These are phyloP conservation scores for Candolleomyces efflorescens DNA, from an alignment of 768 basidiomycete genomes.

Conservation along the genomic window DNA sequence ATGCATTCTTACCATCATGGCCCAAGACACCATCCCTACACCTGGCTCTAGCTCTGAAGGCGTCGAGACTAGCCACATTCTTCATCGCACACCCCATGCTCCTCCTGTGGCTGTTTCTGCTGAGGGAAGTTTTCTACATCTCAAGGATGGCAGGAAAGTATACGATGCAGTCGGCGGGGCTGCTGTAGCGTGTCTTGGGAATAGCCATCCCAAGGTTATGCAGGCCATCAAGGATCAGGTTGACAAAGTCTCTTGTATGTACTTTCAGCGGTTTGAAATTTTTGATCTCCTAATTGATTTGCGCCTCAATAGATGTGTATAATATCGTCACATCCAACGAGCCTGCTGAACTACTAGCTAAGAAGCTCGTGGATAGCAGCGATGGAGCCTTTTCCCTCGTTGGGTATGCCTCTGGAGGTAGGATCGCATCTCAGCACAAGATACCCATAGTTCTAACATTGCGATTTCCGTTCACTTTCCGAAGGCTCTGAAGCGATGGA, in stretches of 20 bases:
- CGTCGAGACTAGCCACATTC: constrained; percentile 27
- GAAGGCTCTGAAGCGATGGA: constrained; percentile 90
- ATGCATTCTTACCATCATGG: neutral
- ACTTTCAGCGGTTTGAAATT: neutral
- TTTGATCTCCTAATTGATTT: too few species aligned
- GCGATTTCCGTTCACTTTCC: neutral
- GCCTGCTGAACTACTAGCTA: constrained; percentile 78
- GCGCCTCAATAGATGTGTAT: constrained; percentile 60
- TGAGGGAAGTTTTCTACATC: constrained; percentile 66
- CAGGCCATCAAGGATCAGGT: constrained; percentile 77
- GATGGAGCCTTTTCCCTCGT: constrained; percentile 70
- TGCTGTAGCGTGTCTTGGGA: constrained; percentile 77
- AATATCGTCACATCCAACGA: constrained; percentile 80
- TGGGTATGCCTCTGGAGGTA: constrained; percentile 76
- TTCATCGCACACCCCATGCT: constrained; percentile 70
- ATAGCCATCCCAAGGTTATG: constrained; percentile 65
- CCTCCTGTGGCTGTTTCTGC: constrained; percentile 65
- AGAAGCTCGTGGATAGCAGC: constrained; percentile 56
- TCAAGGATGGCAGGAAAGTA: constrained; percentile 64
- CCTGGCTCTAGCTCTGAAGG: neutral
- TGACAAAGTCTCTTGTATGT: constrained; percentile 72
- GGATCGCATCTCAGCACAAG: neutral
- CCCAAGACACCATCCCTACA: neutral
- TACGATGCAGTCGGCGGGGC: constrained; percentile 86
- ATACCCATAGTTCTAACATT: neutral